Conservation (phyloP, 2,329 filamentous ascomycete species). For the Verticillium nonalfalfae region DNA sequence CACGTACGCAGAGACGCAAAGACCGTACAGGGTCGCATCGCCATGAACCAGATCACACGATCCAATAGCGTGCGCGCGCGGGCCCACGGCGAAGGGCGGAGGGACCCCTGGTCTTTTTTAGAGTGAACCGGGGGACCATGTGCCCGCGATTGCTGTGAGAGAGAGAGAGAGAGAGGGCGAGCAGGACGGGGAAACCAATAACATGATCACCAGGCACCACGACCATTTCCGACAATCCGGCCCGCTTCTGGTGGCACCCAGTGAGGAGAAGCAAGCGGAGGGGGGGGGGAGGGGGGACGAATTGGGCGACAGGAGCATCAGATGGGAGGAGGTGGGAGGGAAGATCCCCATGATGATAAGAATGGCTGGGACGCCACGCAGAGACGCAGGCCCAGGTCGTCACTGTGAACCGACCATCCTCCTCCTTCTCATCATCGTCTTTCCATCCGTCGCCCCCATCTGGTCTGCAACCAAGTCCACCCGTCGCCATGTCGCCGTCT, state of each 20-base stretch:
- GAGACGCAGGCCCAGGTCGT: too few relatives aligned
- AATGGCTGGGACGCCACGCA: too few relatives aligned
- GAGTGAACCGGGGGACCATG: background rate
- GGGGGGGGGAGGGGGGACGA: too few relatives aligned
- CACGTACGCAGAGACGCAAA: too few relatives aligned
- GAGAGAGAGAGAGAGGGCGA: too few relatives aligned
- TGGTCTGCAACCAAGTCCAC: too few relatives aligned
- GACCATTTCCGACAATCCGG: background rate
- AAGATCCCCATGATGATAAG: too few relatives aligned
- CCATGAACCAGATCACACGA: background rate
- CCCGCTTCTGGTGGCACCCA: background rate
- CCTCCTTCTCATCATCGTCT: too few relatives aligned
- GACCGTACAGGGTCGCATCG: background rate
- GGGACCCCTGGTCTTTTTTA: background rate
- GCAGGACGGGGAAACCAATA: background rate
- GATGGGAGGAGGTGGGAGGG: too few relatives aligned
- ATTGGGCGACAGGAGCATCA: too few relatives aligned
- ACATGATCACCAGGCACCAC: background rate
- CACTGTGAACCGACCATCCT: too few relatives aligned
- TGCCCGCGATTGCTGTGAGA: background rate
- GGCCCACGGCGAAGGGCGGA: background rate
- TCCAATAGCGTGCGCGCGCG: background rate
- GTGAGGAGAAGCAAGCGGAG: background rate
- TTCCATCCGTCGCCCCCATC: too few relatives aligned
- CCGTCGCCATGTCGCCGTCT: conserved; percentile 7